Evolutionary conservation across 441 rosid species (phyloP), one percentile per base, ranked within the genome.

Genomic region (Manihot esculenta): DNA sequence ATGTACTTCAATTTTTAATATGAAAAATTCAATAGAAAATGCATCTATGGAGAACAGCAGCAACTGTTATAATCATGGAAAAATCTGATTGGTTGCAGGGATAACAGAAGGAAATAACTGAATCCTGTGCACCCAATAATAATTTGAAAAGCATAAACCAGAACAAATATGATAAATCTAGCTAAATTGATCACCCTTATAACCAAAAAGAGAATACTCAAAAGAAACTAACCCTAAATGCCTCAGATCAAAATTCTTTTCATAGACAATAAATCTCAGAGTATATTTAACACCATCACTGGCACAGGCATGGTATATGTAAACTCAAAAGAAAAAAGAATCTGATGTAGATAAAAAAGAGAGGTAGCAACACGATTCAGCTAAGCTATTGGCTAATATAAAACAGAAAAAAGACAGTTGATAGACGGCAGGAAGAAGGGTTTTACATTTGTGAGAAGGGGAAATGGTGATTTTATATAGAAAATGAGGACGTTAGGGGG

Each of bases 261-360:
- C 85, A 70, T 41, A 12, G 82, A 66, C 47, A 54, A 8, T 12
- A 48, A 67, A 45, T 71, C 85, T 84, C 83, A 64, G 21, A 74
- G 87, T 81, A 84, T 84, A 84, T 84, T 81, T 84, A 81, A 81
- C 49, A 77, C 82, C 87, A 81, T 79, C 87, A 81, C 5, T 35
- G n/a, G 55, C 71, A 57, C 0, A 35, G 26, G 56, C 38, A 72
- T 24, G 10, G 42, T 38, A 18, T 2, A 20, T 12, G 33, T 10
- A 15, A 26, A 20, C 21, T 51, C 7, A 23, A 20, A 0, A n/a
- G 0, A n/a, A n/a, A 7, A 17, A 48, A 5, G 50, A 48, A 18
- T 6, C 6, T 0, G 15, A 15, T 15, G 4, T 48, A 6, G 6
- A 13, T 48, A 18, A 48, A 48, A 48, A 13, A 3, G 6, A 48